Conservation (phyloP, 2,329 filamentous ascomycete genomes). For the Clonostachys byssicola region DNA sequence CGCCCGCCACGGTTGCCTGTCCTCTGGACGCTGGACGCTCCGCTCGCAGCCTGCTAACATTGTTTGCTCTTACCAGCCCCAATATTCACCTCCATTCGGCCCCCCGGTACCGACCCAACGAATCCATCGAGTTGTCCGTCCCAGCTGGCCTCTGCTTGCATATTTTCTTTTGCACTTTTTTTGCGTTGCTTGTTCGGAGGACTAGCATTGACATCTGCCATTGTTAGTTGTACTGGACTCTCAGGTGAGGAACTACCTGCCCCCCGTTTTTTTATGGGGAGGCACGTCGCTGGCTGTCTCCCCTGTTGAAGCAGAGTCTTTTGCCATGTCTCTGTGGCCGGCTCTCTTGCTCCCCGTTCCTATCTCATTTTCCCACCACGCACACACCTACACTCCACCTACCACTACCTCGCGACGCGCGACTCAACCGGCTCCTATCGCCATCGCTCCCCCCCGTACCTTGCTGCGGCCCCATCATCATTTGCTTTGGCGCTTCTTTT, state of each 20-base stretch:
- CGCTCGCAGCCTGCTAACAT: too few relatives aligned
- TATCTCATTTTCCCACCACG: constrained; percentile 9
- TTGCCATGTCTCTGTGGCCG: neutral
- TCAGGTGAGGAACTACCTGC: neutral
- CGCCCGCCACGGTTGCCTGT: too few relatives aligned
- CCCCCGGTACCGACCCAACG: too few relatives aligned
- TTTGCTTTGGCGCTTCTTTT: constrained; percentile 19
- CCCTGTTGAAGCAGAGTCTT: neutral
- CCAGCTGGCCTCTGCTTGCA: too few relatives aligned
- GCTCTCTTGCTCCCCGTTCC: neutral
- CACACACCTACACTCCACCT: constrained; percentile 17
- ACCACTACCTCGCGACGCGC: constrained; percentile 37
- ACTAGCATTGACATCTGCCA: too few relatives aligned
- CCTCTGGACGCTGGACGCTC: too few relatives aligned
- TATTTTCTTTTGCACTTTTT: too few relatives aligned
- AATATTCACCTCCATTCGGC: too few relatives aligned
- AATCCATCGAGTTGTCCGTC: too few relatives aligned
- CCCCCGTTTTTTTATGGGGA: neutral
- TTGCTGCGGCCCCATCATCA: constrained; percentile 43
- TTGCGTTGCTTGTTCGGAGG: too few relatives aligned
- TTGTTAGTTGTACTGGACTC: too few relatives aligned
- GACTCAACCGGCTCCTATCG: constrained; percentile 19
- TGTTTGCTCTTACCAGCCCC: too few relatives aligned
- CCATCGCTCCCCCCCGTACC: constrained; percentile 31
- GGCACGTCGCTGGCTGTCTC: neutral